phyloP scores from a whole-genome alignment of 2,329 filamentous ascomycete species.

The Aspergillus transmontanensis region DNA sequence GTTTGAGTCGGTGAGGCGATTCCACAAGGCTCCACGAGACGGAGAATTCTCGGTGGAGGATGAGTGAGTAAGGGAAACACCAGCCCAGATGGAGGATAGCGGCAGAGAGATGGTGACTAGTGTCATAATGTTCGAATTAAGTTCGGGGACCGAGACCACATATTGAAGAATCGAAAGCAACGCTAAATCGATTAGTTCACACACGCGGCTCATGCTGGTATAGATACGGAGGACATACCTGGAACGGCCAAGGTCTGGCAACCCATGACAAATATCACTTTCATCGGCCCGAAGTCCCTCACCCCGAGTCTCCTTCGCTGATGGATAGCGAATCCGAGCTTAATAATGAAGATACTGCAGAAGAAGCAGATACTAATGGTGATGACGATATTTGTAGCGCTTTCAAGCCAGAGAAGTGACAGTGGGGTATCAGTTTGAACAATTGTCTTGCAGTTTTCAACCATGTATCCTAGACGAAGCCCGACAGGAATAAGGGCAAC shows the following conservation, averaged over 20 bases:
- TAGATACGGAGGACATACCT: slow-evolving; percentile 43
- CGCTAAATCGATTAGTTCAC: slow-evolving; percentile 43
- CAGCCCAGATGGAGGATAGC: slow-evolving; percentile 68
- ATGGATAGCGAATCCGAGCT: slow-evolving; percentile 61
- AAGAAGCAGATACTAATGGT: slow-evolving; percentile 64
- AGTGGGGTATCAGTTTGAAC: slow-evolving; percentile 31
- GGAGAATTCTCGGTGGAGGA: slow-evolving; percentile 9
- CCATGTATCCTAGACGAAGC: slow-evolving; percentile 56
- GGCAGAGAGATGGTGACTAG: slow-evolving; percentile 65
- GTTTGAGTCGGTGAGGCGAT: slow-evolving; percentile 24
- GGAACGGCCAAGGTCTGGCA: slow-evolving; percentile 68
- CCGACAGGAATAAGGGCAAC: slow-evolving; percentile 56
- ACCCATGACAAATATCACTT: slow-evolving; percentile 68
- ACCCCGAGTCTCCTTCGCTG: slow-evolving; percentile 60
- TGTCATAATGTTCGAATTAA: slow-evolving; percentile 59
- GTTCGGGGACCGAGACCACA: slow-evolving; percentile 52
- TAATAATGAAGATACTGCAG: slow-evolving; percentile 62
- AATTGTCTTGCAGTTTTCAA: slow-evolving; percentile 52
- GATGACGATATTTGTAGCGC: slow-evolving; percentile 53
- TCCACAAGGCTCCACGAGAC: slow-evolving; percentile 31
- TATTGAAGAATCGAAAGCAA: slow-evolving; percentile 64
- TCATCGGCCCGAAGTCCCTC: slow-evolving; percentile 64
- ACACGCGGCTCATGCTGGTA: not conserved
- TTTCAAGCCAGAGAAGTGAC: slow-evolving; percentile 43
- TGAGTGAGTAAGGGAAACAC: slow-evolving; percentile 33